These are phyloP conservation scores for Mycosphaerella arachidis DNA, from an alignment of 2,329 filamentous ascomycete species.

Conservation along the genomic window DNA sequence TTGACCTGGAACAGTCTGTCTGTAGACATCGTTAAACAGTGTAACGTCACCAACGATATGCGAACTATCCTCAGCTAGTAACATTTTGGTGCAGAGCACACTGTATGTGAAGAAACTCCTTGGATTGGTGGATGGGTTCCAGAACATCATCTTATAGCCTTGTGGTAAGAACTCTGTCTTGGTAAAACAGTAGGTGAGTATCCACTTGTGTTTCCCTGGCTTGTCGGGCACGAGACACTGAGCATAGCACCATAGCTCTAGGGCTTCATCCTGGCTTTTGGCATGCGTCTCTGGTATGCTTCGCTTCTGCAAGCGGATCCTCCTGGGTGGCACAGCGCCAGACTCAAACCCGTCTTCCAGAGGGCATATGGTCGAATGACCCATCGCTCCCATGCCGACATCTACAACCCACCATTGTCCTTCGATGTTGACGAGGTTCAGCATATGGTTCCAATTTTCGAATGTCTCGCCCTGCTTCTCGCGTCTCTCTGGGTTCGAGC, in stretches of 20 bases:
- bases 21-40: conserved; percentile 42
- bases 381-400: conserved; percentile 39
- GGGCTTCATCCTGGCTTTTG: conserved; percentile 23
- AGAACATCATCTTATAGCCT: conserved; percentile 61
- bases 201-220: conserved; percentile 46
- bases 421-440: conserved; percentile 39
- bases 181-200: conserved; percentile 60
- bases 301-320: conserved; percentile 25
- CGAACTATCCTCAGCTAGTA: conserved; percentile 40
- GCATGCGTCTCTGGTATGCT: conserved; percentile 22
- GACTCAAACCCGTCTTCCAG: conserved; percentile 29
- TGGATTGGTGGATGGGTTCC: conserved; percentile 48
- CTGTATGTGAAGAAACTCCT: conserved; percentile 52
- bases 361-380: conserved; percentile 37
- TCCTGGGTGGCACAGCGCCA: conserved; percentile 14
- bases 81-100: conserved; percentile 53
- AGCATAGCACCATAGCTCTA: conserved; percentile 44
- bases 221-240: conserved; percentile 25
- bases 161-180: conserved; percentile 59
- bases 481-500: conserved; percentile 15
- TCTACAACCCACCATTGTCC: conserved; percentile 34
- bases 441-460: conserved; percentile 40
- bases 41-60: conserved; percentile 37
- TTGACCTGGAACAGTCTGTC: conserved; percentile 42
- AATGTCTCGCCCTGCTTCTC: conserved; percentile 23